A percentile compares a stretch with the other conserved stretches of the same genome.
phyloP scores from a whole-genome alignment of 2,329 filamentous ascomycete genomes.

The Leptographium lundbergii region DNA sequence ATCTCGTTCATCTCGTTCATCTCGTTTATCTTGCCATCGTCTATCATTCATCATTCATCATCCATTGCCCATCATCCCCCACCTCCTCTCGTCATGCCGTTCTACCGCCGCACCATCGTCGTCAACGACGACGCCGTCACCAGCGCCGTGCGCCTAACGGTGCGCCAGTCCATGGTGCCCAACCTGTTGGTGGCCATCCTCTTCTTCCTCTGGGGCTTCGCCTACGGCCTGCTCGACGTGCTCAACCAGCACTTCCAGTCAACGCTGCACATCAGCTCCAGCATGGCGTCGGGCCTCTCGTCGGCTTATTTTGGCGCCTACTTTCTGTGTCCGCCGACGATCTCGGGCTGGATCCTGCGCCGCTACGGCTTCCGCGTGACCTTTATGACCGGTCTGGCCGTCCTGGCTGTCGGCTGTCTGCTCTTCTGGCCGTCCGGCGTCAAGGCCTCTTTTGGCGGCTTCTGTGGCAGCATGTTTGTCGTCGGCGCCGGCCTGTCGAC shows the following conservation, averaged over 20 bases:
- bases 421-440: slow-evolving; percentile 46
- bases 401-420: slow-evolving; percentile 44
- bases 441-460: slow-evolving; percentile 43
- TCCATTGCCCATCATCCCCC: background rate
- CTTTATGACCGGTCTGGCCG: slow-evolving; percentile 48
- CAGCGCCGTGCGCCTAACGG: slow-evolving; percentile 19
- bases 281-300: slow-evolving; percentile 33
- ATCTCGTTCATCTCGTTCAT: too few relatives aligned
- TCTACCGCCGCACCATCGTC: slow-evolving; percentile 20
- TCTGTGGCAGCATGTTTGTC: slow-evolving; percentile 44
- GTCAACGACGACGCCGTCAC: slow-evolving; percentile 22
- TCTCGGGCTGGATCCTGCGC: slow-evolving; percentile 42
- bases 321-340: slow-evolving; percentile 22
- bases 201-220: slow-evolving; percentile 25
- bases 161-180: slow-evolving; percentile 21
- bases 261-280: slow-evolving; percentile 29
- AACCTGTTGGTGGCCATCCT: slow-evolving; percentile 21
- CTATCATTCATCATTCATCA: background rate
- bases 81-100: slow-evolving; percentile 11
- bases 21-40: too few relatives aligned
- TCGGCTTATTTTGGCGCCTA: slow-evolving; percentile 39
- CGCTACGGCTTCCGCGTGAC: slow-evolving; percentile 53
- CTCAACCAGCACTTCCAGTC: slow-evolving; percentile 38
- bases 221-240: slow-evolving; percentile 25
- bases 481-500: slow-evolving; percentile 28